phyloP scores from a whole-genome alignment of 1,284 basidiomycete genomes.

The Heimioporus punctisporus region DNA sequence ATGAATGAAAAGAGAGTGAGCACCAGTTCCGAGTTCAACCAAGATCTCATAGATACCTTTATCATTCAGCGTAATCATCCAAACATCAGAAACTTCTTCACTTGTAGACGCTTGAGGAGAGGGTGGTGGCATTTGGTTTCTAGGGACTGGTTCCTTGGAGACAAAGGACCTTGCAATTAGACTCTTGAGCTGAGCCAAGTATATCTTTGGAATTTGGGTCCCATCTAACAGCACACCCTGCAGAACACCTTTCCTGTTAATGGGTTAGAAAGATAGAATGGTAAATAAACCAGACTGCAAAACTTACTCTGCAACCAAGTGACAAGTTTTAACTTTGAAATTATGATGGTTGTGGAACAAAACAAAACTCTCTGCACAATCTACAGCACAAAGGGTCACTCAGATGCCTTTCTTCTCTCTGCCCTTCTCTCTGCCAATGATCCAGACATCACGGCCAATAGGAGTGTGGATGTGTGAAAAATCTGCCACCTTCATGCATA shows the following conservation, averaged over 20 bases:
- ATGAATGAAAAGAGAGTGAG: background rate
- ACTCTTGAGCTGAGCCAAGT: no score
- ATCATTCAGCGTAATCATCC: background rate
- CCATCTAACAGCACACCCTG: background rate
- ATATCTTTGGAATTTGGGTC: background rate
- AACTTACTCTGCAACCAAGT: background rate
- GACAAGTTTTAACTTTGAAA: background rate
- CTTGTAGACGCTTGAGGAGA: no score
- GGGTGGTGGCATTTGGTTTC: no score
- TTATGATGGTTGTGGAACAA: background rate
- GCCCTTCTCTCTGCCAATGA: conserved; percentile 2
- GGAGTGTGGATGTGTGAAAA: background rate
- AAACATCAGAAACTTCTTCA: no score
- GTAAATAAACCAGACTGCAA: background rate
- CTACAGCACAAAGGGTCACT: background rate
- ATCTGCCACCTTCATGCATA: background rate
- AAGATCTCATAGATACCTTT: no score
- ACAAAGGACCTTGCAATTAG: no score
- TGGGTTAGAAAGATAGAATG: background rate
- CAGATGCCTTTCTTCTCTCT: background rate
- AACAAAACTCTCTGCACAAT: background rate
- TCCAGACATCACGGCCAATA: conserved; percentile 1
- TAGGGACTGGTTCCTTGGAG: no score
- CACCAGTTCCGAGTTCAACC: no score
- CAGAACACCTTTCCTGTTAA: no score